Evolutionary conservation across 1,139 yeast species (phyloP), one percentile per base, ranked within the genome.

Genomic region (Debaryomyces robertsiae): DNA sequence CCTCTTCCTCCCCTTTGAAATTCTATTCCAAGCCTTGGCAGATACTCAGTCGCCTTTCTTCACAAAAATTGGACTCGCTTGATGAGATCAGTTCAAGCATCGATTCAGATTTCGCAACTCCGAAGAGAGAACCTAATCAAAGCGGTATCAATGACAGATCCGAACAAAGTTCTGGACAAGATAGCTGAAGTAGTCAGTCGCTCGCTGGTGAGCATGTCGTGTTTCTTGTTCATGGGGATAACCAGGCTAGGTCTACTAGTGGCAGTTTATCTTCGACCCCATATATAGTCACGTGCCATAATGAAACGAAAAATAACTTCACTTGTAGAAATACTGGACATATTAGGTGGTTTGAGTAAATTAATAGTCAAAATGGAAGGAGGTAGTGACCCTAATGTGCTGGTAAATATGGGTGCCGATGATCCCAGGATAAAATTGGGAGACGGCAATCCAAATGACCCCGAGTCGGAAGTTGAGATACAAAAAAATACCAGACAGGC

Each of bases 1-100:
- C 39, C 11, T 14, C 39, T 10, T 29, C 35, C 7, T 30, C 35
- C 6, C 28, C 28, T 3, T 7, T 38, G n/a, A 32, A 34, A 11
- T 43, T 41, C 30, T 54, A 50, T 34, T 35, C 56, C 11, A 50
- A 54, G 35, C 67, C 67, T 11, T 63, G 61, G 64, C 63, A 60
- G 32, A 58, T 61, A 2, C 51, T 62, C 30, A 57, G 58, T 45
- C 55, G 54, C 32, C 53, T 50, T 37, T 53, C 55, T 9, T 41
- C 49, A 13, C 29, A 27, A 2, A 33, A 33, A 7, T 38, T 10
- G 23, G 32, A 17, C 13, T 27, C 32, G 19, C 22, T 32, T 23
- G 16, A 45, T 16, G 56, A 53, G 15, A 42, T 61, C 29, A 60
- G 67, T 43, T 49, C 52, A 15, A 62, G 67, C 36, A 57, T 63